phyloP scores from a whole-genome alignment of 2,329 filamentous ascomycete species.

The Orbilia oligospora region DNA sequence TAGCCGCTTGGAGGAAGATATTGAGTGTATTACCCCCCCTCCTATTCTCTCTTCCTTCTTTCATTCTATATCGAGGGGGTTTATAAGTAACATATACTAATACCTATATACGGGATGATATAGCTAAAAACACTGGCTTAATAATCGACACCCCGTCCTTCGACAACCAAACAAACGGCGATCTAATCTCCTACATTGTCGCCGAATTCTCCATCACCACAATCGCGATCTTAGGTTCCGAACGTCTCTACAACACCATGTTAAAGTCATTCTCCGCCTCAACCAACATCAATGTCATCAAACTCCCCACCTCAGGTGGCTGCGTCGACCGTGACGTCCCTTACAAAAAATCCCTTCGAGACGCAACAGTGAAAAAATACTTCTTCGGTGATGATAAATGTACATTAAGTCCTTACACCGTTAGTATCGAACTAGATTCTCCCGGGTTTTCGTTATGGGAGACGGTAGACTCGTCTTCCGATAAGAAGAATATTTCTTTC shows the following conservation, averaged over 20 bases:
- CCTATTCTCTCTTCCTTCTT: too few relatives aligned
- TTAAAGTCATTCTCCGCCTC: conserved; percentile 71
- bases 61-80: background rate
- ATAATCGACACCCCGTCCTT: conserved; percentile 87
- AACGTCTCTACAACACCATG: conserved; percentile 82
- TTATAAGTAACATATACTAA: background rate
- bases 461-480: conserved; percentile 71
- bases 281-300: conserved; percentile 81
- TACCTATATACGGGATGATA: conserved; percentile 61
- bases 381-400: conserved; percentile 88
- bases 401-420: conserved; percentile 87
- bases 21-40: conserved; percentile 66
- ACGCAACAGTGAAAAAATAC: conserved; percentile 87
- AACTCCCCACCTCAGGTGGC: conserved; percentile 86
- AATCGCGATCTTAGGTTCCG: conserved; percentile 85
- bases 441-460: conserved; percentile 77
- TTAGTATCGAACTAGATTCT: conserved; percentile 82
- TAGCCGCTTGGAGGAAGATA: conserved; percentile 82
- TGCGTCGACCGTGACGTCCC: conserved; percentile 81
- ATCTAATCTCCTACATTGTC: conserved; percentile 84
- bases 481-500: conserved; percentile 63
- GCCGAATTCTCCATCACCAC: conserved; percentile 76
- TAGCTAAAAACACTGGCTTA: conserved; percentile 75
- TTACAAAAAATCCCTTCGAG: conserved; percentile 81
- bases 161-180: conserved; percentile 77